A percentile compares a stretch with the other conserved stretches of the same genome.
These are phyloP conservation scores for Solanum hybrid DNA, from an alignment of 305 asterid species.

Conservation along the genomic window DNA sequence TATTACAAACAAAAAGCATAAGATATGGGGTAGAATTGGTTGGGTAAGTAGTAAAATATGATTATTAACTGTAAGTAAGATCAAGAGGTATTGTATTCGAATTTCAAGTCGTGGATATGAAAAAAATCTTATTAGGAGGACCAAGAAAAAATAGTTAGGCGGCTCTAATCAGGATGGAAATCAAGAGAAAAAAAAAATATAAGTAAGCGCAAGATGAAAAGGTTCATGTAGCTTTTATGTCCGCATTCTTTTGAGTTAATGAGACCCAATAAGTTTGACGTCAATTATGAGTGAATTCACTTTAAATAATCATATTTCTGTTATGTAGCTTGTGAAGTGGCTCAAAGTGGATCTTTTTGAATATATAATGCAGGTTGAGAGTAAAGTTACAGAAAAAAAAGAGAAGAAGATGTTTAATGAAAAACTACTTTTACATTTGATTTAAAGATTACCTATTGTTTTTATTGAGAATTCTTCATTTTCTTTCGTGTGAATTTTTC, in stretches of 20 bases:
- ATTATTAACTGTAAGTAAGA: too few relatives aligned
- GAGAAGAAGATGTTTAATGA: too few relatives aligned
- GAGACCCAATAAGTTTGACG: not conserved
- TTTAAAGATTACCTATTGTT: too few relatives aligned
- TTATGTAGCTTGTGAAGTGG: too few relatives aligned
- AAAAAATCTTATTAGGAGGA: too few relatives aligned
- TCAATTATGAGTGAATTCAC: not conserved
- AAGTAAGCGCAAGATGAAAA: not conserved
- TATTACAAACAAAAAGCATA: too few relatives aligned
- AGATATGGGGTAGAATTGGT: too few relatives aligned
- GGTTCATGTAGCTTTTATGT: not conserved
- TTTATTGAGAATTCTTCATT: not conserved
- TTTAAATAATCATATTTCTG: too few relatives aligned
- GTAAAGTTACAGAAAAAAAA: not conserved
- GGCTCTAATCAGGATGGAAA: rapidly evolving
- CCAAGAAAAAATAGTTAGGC: not conserved
- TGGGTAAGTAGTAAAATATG: not conserved
- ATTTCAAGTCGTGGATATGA: too few relatives aligned
- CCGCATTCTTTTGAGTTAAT: not conserved
- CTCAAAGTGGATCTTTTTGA: too few relatives aligned
- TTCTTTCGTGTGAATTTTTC: too few relatives aligned
- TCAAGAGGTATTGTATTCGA: not conserved
- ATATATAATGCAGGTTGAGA: not conserved
- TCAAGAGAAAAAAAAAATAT: too few relatives aligned
- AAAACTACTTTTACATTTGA: rapidly evolving